phyloP scores from a whole-genome alignment of 2,329 filamentous ascomycete species.

The Nemania serpens region DNA sequence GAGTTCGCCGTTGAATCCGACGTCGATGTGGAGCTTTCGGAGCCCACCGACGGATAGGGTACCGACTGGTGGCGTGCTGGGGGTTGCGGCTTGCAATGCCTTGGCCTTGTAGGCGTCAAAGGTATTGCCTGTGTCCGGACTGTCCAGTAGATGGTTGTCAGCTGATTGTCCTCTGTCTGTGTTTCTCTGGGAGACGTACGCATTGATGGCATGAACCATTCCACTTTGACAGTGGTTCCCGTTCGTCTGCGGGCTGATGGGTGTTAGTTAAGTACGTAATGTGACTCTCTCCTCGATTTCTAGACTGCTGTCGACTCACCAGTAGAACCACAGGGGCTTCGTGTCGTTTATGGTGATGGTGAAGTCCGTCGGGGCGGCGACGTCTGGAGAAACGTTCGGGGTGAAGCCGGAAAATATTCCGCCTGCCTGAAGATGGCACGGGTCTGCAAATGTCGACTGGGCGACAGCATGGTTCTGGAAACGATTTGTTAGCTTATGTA shows the following conservation, averaged over 20 bases:
- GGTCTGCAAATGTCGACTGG: conserved; percentile 47
- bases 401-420: conserved; percentile 51
- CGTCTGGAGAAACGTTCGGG: conserved; percentile 40
- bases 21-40: conserved; percentile 42
- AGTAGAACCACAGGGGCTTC: conserved; percentile 56
- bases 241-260: conserved; percentile 43
- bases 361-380: conserved; percentile 45
- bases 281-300: background rate
- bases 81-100: conserved; percentile 30
- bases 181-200: conserved; percentile 35
- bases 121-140: conserved; percentile 42
- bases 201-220: conserved; percentile 48
- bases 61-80: conserved; percentile 39
- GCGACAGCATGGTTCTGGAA: conserved; percentile 48
- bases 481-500: background rate
- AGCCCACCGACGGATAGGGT: conserved; percentile 42
- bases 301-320: conserved; percentile 24
- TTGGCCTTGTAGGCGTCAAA: conserved; percentile 43
- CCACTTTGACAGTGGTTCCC: conserved; percentile 52
- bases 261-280: conserved; percentile 9
- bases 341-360: conserved; percentile 52
- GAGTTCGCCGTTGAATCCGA: conserved; percentile 40
- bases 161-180: background rate
- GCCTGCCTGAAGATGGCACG: conserved; percentile 44
- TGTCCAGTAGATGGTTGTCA: conserved; percentile 16